These are phyloP conservation scores for Auriscalpium vulgare DNA, from an alignment of 768 basidiomycete species.

Conservation along the genomic window DNA sequence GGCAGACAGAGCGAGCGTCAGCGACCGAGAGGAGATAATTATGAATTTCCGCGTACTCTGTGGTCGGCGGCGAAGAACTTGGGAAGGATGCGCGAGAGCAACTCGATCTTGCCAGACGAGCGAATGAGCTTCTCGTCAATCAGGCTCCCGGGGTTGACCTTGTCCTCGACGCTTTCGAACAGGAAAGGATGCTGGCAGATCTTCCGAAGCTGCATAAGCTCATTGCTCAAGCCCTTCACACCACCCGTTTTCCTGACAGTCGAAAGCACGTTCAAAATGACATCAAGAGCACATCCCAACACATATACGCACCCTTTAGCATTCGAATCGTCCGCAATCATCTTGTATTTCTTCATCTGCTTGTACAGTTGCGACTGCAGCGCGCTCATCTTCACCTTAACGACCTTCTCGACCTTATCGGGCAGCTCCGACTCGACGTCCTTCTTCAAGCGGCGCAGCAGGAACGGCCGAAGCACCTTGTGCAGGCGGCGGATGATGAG, in stretches of 20 bases:
- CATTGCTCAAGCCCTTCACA: conserved; percentile 87
- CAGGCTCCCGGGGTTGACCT: conserved; percentile 73
- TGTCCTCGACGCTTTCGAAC: conserved; percentile 92
- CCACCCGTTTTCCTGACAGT: conserved; percentile 55
- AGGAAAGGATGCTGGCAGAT: conserved; percentile 98
- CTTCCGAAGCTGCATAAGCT: conserved; percentile 96
- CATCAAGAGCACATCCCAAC: conserved; percentile 1
- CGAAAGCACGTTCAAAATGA: background rate
- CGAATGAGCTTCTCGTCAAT: conserved; percentile 84
- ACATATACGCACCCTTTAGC: conserved; percentile 53
- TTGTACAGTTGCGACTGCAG: conserved; percentile 90
- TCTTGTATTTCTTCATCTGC: conserved; percentile 98
- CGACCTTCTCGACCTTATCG: conserved; percentile 96
- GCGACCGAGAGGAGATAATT: conserved; percentile 1
- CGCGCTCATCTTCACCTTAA: conserved; percentile 92
- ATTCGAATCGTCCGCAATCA: conserved; percentile 81
- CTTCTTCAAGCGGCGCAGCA: conserved; percentile 88
- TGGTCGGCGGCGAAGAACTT: conserved; percentile 92
- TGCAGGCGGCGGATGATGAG: conserved; percentile 95
- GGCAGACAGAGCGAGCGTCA: background rate
- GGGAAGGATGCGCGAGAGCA: conserved; percentile 85
- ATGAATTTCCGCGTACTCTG: conserved; percentile 43
- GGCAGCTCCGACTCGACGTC: conserved; percentile 94
- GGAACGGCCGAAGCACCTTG: conserved; percentile 92
- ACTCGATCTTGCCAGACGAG: conserved; percentile 87